phyloP scores from a whole-genome alignment of 306 rosid genomes.

The Senna siamea region DNA sequence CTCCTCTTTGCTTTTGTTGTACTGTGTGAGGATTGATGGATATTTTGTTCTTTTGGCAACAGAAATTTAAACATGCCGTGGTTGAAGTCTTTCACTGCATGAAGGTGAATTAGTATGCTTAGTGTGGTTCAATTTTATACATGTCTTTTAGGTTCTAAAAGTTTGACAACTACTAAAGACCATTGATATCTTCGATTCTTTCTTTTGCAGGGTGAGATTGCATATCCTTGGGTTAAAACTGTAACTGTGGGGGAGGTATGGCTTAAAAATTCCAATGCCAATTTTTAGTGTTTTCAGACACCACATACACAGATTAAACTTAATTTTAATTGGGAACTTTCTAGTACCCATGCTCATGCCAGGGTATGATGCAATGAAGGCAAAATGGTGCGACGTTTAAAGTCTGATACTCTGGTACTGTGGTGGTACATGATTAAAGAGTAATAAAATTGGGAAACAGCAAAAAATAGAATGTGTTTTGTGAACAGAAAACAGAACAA shows the following conservation, averaged over 20 bases:
- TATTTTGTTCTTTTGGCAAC: constrained; percentile 41
- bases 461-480: too few species aligned
- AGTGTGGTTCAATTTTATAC: constrained; percentile 7
- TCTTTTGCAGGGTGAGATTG: constrained; percentile 58
- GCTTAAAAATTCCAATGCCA: constrained; percentile 13
- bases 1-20: constrained; percentile 11
- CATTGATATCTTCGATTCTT: constrained; percentile 10
- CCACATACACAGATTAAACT: too few species aligned
- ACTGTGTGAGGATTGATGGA: constrained; percentile 2
- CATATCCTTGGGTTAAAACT: constrained; percentile 70
- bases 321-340: too few species aligned
- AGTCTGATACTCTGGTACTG: neutral
- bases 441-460: too few species aligned
- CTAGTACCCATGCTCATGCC: neutral
- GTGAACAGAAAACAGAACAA: too few species aligned
- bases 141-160: constrained; percentile 9
- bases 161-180: constrained; percentile 22
- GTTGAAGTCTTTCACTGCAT: constrained; percentile 71
- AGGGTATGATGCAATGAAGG: neutral
- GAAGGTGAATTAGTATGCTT: constrained; percentile 54
- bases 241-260: constrained; percentile 66
- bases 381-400: neutral
- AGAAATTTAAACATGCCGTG: constrained; percentile 71
- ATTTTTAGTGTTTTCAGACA: neutral
- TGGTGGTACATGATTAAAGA: neutral